Evolutionary conservation across 345 rosid species (phyloP), one percentile per base, ranked within the genome.

Genomic region (Gossypium arboreum): DNA sequence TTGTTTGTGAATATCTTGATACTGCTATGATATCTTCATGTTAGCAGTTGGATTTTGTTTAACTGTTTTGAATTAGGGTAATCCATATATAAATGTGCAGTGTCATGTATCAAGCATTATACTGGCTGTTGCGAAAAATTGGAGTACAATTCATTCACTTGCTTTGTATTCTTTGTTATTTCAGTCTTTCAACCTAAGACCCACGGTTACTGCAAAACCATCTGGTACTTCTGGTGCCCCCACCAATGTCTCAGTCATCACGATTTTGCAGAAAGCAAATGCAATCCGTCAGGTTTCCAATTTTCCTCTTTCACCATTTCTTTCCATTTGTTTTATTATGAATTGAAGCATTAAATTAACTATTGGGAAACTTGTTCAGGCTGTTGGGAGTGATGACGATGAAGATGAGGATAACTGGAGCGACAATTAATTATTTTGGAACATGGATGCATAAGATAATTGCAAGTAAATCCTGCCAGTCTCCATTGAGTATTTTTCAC

Each of bases 401-500:
- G 94, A 88, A 17, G 97, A 90, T 22, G 91, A 89, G n/a, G 95
- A 89, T 82, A 80, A 79, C 55, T 94, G 98, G 97, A 94, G 98
- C 17, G 92, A 88, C 80, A 60, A 80, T 41, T 88, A 77, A 54
- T 43, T 4, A 13, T 50, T 24, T 29, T 62, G 22, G 62, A 63
- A 69, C 3, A 71, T 2, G 12, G 15, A 55, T 39, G 71, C 39
- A 29, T 3, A 0, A 63, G 61, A 45, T 56, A 15, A 0, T 24
- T 66, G 55, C 45, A 71, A 66, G 68, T 34, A 51, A 67, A 77
- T 69, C 43, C 65, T 22, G 60, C 66, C 60, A 41, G 29, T 66
- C 73, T 34, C 25, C 34, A 24, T 59, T 16, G 39, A 68, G 64
- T 34, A 34, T 62, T 76, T 73, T 17, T 13, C 62, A 27, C 71